Evolutionary conservation across 805 yeast species (phyloP).

Genomic region (Clavispora santaluciae): DNA sequence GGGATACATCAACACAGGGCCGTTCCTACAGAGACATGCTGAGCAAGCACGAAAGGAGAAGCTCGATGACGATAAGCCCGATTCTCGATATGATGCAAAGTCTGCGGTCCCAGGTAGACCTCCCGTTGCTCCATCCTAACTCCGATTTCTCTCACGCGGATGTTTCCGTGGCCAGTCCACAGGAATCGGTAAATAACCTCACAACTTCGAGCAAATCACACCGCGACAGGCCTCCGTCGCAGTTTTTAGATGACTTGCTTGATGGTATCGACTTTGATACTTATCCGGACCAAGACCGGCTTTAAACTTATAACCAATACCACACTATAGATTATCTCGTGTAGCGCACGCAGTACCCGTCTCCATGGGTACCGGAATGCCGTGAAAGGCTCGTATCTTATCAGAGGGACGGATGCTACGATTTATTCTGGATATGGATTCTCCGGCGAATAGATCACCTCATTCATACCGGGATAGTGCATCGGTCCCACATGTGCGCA

Average conservation of each 20-base stretch:
- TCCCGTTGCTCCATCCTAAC: constrained; percentile 9
- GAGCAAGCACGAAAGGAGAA: constrained; percentile 22
- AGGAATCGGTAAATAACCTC: background rate
- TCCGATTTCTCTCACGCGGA: background rate
- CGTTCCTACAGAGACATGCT: constrained; percentile 25
- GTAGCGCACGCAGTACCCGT: too few species aligned
- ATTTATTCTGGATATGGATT: too few species aligned
- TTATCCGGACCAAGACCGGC: background rate
- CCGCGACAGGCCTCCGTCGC: constrained; percentile 45
- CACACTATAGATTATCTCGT: too few species aligned
- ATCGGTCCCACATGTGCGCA: too few species aligned
- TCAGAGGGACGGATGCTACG: too few species aligned
- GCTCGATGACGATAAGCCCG: constrained; percentile 51
- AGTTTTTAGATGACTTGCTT: constrained; percentile 42
- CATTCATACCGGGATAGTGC: too few species aligned
- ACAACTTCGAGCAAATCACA: constrained; percentile 4
- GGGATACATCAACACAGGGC: constrained; percentile 20
- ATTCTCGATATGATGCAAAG: constrained; percentile 35
- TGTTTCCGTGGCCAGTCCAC: background rate
- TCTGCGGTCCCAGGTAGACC: constrained; percentile 10
- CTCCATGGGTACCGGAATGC: too few species aligned
- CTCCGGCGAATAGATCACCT: too few species aligned
- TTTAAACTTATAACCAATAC: too few species aligned
- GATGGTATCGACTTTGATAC: constrained; percentile 17
- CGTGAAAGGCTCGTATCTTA: too few species aligned